Base-by-base conservation (phyloP, 2,329 filamentous ascomycete species). In the Pleomassaria siparia region DNA sequence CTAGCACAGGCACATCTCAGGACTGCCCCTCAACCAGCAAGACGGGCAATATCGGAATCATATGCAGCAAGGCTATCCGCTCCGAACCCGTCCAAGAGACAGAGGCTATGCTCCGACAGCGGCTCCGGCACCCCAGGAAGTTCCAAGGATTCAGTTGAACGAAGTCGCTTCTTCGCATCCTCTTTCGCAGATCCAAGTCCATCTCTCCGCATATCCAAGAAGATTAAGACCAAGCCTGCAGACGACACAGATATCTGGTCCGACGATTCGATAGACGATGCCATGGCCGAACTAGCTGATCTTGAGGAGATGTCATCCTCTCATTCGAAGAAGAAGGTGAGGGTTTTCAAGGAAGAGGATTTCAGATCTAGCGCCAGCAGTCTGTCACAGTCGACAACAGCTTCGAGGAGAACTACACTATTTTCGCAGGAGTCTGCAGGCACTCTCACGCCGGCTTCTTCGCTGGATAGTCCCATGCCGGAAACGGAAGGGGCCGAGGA, bases 191-290 rank as follows among this genome's bases (percentile, higher is more conserved):
- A 75, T 41, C 60, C 69, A 16, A 76, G 72, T 49, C 73, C 74
- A 16, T 74, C 73, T 4, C 43, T 71, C 39, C 68, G 72, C 20
- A 65, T 62, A 32, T 55, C 56, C 25, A 71, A 70, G 10, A 60
- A 54, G 15, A 58, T 40, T 25, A 63, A 54, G 32, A 64, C 63
- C 40, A 67, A 53, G 25, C 63, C 66, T 15, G 59, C 60, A 12
- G 63, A 70, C 1, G 71, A 75, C 12, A 74, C 78, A 48, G 70
- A 76, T 18, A 57, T 78, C 1, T 77, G 69, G 61, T 77, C 76
- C 3, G 76, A 78, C 51, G 76, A 77, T 44, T 77, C 75, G 4
- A 60, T 74, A 6, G 71, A 72, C 16, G 72, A 76, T 18, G 75
- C 71, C 7, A 67, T 75, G 54, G 69, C 67, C 11, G 58, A 64